Percentiles rank a stretch among this genome's conserved stretches.
These are phyloP conservation scores for Candida sithepensis DNA, from an alignment of 805 yeast genomes.

Conservation along the genomic window DNA sequence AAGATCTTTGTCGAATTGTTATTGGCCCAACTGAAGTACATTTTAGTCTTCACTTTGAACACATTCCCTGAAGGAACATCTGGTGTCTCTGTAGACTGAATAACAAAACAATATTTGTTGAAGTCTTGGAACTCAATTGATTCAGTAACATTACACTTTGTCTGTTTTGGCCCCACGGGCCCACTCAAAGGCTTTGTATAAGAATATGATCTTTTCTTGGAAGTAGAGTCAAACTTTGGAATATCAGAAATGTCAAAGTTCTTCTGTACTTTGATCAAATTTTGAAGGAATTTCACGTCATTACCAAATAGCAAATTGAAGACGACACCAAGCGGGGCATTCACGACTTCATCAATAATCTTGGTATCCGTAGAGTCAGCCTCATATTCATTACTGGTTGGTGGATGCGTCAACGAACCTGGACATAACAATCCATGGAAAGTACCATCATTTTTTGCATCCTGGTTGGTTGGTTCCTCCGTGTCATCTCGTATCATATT, in stretches of 20 bases:
- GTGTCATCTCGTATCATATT: slow-evolving; percentile 29
- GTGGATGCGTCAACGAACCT: slow-evolving; percentile 36
- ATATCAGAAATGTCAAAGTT: slow-evolving; percentile 57
- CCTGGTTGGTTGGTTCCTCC: slow-evolving; percentile 17
- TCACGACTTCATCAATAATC: slow-evolving; percentile 48
- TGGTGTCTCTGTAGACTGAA: slow-evolving; percentile 64
- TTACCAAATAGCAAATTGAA: slow-evolving; percentile 60
- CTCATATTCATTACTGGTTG: slow-evolving; percentile 38
- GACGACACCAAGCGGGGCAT: slow-evolving; percentile 65
- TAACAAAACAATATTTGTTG: slow-evolving; percentile 42
- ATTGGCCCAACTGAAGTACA: slow-evolving; percentile 60
- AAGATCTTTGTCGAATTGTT: slow-evolving; percentile 49
- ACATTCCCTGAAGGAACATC: slow-evolving; percentile 81
- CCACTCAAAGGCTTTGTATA: slow-evolving; percentile 61
- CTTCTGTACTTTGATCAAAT: slow-evolving; percentile 54
- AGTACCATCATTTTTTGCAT: slow-evolving; percentile 14
- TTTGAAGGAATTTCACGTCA: slow-evolving; percentile 42
- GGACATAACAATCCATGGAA: slow-evolving; percentile 37
- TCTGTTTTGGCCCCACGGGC: slow-evolving; percentile 75
- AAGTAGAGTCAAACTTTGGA: slow-evolving; percentile 33
- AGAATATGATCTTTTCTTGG: slow-evolving; percentile 43
- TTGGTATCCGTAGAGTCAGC: slow-evolving; percentile 49
- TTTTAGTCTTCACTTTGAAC: slow-evolving; percentile 57
- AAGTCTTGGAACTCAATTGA: slow-evolving; percentile 50
- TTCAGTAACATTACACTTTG: slow-evolving; percentile 62